Base-by-base conservation (phyloP, 2,329 filamentous ascomycete species). In the Achaetomium macrosporum region DNA sequence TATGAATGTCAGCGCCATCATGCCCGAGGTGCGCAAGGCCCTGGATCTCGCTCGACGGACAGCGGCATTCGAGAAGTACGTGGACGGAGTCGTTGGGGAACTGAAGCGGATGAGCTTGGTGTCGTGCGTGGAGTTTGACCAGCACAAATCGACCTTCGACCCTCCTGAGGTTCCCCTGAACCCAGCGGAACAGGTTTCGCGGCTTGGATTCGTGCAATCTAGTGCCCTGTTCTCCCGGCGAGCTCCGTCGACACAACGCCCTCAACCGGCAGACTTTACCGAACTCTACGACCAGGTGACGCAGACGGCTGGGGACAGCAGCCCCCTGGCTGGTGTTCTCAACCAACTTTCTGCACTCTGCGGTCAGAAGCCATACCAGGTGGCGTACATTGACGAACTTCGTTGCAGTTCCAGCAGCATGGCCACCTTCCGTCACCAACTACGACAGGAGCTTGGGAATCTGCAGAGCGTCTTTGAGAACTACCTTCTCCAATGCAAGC, bases 371-470 rank as follows among this genome's bases (percentile, higher is more conserved):
- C 20, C 50, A 1, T 56, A 55, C 36, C 57, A 57, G 19, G 17
- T 15, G 1, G 13, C 25, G 5, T 59, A 59, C 39, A 33, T 59
- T n/a, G 9, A 43, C 2, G 53, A 59, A 29, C 53, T 59, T 16
- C 50, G 25, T 16, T 6, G 12, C 15, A 53, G 55, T 9, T 48
- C 54, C 3, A 19, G 15, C 10, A 51, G 45, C 31, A 29, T 20
- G 5, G 15, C 30, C 11, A 15, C 2, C 10, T 6, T 19, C 1
- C 33, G 37, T 12, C 5, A 31, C 42, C 45, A 30, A n/a, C 40
- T 51, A 1, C 31, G 20, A 12, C n/a, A 42, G 12, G 31, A 10
- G 5, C 2, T n/a, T n/a, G 7, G 12, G 2, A 12, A 17, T 10
- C 13, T 42, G n/a, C 9, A 43, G 6, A 37, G 13, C 7, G 11